A percentile compares a stretch with the other conserved stretches of the same genome.
Conservation (phyloP, 208 protist genomes). For the Tritrichomonas musculus region DNA sequence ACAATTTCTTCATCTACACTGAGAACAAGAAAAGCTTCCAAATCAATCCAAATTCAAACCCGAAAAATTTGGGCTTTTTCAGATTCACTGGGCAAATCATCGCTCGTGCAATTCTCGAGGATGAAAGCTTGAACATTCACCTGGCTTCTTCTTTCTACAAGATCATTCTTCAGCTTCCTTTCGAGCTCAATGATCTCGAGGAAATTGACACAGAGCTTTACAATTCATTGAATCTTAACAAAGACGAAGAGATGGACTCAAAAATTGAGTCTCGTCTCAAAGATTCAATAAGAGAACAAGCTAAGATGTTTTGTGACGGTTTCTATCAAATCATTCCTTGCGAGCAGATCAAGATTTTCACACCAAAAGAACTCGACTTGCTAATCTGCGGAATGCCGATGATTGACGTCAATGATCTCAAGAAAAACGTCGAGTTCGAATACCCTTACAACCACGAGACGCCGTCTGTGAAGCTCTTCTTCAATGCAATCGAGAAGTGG, state of each 20-base stretch:
- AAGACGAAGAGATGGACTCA: conserved; percentile 85
- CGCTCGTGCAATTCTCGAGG: conserved; percentile 70
- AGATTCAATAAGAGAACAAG: conserved; percentile 76
- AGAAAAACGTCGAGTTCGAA: conserved; percentile 78
- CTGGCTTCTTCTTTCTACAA: conserved; percentile 94
- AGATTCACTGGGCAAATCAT: conserved; percentile 70
- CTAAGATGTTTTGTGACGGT: conserved; percentile 79
- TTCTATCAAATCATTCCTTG: conserved; percentile 88
- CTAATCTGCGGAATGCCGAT: conserved; percentile 90
- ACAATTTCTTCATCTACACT: conserved; percentile 38
- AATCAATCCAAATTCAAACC: conserved; percentile 80
- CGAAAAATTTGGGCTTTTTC: conserved; percentile 91
- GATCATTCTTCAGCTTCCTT: conserved; percentile 81
- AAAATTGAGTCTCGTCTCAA: conserved; percentile 82
- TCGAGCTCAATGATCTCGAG: conserved; percentile 82
- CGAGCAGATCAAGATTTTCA: conserved; percentile 79
- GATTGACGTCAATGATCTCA: conserved; percentile 85
- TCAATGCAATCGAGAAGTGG: conserved; percentile 74
- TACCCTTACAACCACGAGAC: conserved; percentile 59
- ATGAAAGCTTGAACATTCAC: conserved; percentile 80
- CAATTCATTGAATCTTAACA: conserved; percentile 84
- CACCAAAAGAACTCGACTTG: conserved; percentile 91
- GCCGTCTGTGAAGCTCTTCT: conserved; percentile 86
- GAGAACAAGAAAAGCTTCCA: conserved; percentile 66
- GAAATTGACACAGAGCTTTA: conserved; percentile 84